Base-by-base conservation (phyloP, 495 filamentous ascomycete species). In the Daldinia vernicosa region DNA sequence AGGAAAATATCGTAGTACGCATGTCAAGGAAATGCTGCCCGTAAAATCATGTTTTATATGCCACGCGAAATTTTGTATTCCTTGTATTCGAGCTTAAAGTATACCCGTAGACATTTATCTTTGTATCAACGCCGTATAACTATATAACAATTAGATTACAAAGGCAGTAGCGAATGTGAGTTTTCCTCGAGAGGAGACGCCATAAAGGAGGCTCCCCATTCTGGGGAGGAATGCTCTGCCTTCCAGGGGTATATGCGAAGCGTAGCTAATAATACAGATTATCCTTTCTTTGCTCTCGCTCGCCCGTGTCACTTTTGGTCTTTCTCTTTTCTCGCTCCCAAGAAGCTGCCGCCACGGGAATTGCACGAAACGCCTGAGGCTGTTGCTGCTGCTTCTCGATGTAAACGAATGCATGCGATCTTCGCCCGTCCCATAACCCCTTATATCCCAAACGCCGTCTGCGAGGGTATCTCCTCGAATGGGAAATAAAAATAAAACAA, bases 381-480 rank as follows among this genome's bases (percentile, higher is more conserved):
- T 40, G 54, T 57, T 53, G 63, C 62, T 67, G 51, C 39, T 57
- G 28, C 32, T 47, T 69, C 55, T 76, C 60, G 63, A 53, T 63
- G 45, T 68, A 66, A 68, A 66, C 74, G 63, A 73, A 65, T 74
- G 66, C 65, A 74, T 72, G 69, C 67, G 68, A 72, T 63, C 59
- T 71, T 68, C 67, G 59, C 60, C 59, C 70, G 53, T 39, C 64
- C 68, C 39, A 53, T 58, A 28, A 66, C 27, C 63, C 63, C 51
- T n/a, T 72, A 65, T 65, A 75, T 67, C 74, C 75, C 55, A 28
- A 77, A 77, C 75, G 75, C 75, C 75, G 67, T 70, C 57, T 75
- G 71, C 74, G 71, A 74, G 74, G 75, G 75, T 77, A 74, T 76
- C 70, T 72, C 75, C 75, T 77, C 75, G 63, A 57, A 58, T 26